Evolutionary conservation across 78 protist genomes (phyloP).

Genomic region (Corallochytrium limacisporum): DNA sequence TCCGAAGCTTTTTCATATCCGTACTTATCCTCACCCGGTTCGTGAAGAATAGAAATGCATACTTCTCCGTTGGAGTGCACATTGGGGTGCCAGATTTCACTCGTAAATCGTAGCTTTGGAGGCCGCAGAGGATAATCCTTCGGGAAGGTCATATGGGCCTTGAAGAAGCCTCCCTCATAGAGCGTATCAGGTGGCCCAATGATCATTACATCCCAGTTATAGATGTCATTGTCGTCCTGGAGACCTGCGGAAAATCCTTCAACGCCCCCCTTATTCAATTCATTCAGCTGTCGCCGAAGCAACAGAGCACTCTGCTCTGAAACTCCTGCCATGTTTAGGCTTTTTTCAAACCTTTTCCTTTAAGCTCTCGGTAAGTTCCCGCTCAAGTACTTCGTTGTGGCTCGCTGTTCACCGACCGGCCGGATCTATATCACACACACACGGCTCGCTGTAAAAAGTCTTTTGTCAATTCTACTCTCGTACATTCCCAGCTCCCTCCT

Average conservation of each 20-base stretch:
- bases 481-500: no score
- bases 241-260: constrained; percentile 87
- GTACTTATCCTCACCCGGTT: constrained; percentile 78
- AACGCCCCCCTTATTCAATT: constrained; percentile 54
- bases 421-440: no score
- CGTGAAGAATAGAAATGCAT: constrained; percentile 91
- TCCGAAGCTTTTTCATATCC: constrained; percentile 81
- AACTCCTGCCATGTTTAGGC: no score
- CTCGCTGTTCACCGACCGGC: no score
- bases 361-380: no score
- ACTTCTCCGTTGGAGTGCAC: constrained; percentile 74
- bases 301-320: no score
- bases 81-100: not conserved
- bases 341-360: no score
- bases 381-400: no score
- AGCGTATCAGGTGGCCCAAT: constrained; percentile 76
- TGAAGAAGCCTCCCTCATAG: constrained; percentile 27
- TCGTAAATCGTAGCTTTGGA: constrained; percentile 6
- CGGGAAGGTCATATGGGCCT: constrained; percentile 11
- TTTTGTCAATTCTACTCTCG: no score
- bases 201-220: constrained; percentile 77
- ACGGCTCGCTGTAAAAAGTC: no score
- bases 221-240: constrained; percentile 69
- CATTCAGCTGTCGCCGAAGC: no score
- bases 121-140: constrained; percentile 12